phyloP scores from a whole-genome alignment of 345 rosid genomes.

The Durio zibethinus region DNA sequence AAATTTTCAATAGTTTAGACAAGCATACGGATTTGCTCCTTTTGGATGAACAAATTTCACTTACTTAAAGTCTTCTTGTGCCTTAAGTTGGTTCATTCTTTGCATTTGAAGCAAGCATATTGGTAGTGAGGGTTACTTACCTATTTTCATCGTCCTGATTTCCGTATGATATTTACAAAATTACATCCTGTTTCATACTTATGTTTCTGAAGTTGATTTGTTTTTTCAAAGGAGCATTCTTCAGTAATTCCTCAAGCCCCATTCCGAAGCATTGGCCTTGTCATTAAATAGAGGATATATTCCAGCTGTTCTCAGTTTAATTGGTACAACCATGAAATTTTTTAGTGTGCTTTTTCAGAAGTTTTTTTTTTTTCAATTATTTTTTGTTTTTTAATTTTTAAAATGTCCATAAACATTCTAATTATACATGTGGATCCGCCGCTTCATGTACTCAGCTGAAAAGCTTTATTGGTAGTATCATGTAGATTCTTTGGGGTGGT shows the following conservation, averaged over 20 bases:
- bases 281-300: too few species aligned
- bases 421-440: too few species aligned
- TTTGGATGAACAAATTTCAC: conserved; percentile 1
- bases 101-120: conserved; percentile 1
- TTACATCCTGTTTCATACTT: neutral
- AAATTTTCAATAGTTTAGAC: neutral
- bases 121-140: neutral
- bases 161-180: too few species aligned
- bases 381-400: too few species aligned
- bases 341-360: neutral
- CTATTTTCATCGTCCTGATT: neutral
- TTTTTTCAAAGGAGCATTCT: neutral
- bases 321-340: neutral
- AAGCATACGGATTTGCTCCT: neutral
- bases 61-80: neutral
- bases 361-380: too few species aligned
- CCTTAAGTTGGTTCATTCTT: neutral
- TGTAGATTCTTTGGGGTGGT: neutral
- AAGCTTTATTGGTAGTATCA: too few species aligned
- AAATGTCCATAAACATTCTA: too few species aligned
- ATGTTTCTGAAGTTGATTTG: too few species aligned
- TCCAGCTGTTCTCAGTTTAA: neutral
- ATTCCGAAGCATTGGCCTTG: neutral
- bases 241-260: neutral
- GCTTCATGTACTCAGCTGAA: neutral